phyloP scores from a whole-genome alignment of 345 rosid genomes.

The Sonneratia alba region DNA sequence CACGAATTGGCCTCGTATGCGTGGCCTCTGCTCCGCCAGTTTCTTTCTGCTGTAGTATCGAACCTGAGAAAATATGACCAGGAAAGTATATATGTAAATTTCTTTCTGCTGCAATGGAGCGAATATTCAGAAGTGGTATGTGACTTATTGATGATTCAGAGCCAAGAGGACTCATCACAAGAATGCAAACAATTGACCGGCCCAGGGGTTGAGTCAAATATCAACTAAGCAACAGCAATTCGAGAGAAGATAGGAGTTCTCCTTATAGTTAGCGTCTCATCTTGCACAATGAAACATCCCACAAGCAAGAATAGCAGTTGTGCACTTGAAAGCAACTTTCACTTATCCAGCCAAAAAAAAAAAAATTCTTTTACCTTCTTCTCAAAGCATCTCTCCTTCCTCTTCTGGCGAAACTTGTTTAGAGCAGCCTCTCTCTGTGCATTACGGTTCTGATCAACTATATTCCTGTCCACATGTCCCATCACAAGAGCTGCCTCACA shows the following conservation, averaged over 20 bases:
- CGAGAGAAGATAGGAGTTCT: background rate
- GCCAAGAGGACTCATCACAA: background rate
- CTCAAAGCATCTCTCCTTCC: constrained; percentile 52
- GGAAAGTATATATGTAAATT: background rate
- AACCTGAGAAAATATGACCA: constrained; percentile 22
- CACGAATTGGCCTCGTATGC: constrained; percentile 45
- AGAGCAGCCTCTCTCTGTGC: constrained; percentile 49
- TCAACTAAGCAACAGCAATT: background rate
- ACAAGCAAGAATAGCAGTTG: background rate
- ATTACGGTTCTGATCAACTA: constrained; percentile 16
- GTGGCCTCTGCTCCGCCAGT: constrained; percentile 49
- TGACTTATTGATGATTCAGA: background rate
- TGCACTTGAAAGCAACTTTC: constrained; percentile 3
- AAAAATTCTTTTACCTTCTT: constrained; percentile 32
- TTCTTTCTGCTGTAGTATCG: constrained; percentile 51
- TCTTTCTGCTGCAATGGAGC: background rate
- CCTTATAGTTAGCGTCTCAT: background rate
- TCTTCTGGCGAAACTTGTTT: constrained; percentile 49
- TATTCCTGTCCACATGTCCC: constrained; percentile 13
- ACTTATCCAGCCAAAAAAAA: background rate
- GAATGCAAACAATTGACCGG: background rate
- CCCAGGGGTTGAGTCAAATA: background rate
- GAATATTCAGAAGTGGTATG: background rate
- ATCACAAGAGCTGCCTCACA: constrained; percentile 14
- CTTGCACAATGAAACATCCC: background rate